Evolutionary conservation across 495 filamentous ascomycete genomes (phyloP).

Genomic region (Podospora fimiseda): DNA sequence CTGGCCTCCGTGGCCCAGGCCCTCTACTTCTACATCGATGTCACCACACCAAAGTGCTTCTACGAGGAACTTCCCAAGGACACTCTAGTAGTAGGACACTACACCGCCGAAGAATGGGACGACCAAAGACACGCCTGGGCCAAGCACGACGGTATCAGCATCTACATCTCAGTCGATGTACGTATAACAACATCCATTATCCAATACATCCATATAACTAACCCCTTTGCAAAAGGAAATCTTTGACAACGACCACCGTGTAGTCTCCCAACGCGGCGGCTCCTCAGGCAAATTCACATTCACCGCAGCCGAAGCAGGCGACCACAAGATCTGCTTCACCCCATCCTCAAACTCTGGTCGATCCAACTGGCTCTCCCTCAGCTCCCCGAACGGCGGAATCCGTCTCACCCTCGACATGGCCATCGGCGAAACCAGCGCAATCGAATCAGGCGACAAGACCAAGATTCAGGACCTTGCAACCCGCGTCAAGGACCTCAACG

Average conservation of each 20-base stretch:
- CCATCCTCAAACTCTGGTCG: conserved; percentile 57
- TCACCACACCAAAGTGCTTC: conserved; percentile 78
- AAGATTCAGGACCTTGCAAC: conserved; percentile 89
- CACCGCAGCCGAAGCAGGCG: conserved; percentile 85
- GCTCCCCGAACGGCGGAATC: conserved; percentile 62
- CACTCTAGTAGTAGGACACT: conserved; percentile 91
- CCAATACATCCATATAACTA: no score
- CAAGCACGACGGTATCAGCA: conserved; percentile 63
- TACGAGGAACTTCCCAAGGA: conserved; percentile 96
- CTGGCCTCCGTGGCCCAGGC: conserved; percentile 56
- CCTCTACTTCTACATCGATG: conserved; percentile 95
- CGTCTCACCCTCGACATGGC: conserved; percentile 83
- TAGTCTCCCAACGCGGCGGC: conserved; percentile 77
- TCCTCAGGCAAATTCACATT: conserved; percentile 87
- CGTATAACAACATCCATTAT: conserved; percentile 9
- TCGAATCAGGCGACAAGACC: conserved; percentile 88
- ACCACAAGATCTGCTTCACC: conserved; percentile 91
- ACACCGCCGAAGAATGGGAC: conserved; percentile 74
- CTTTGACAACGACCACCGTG: conserved; percentile 97
- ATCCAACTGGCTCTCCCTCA: conserved; percentile 63
- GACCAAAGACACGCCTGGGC: conserved; percentile 55
- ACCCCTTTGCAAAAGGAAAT: conserved; percentile 52
- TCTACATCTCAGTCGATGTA: conserved; percentile 86
- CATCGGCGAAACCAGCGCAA: conserved; percentile 91
- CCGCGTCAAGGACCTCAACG: conserved; percentile 85